Percentiles rank a stretch among this genome's conserved stretches.
These are phyloP conservation scores for Pyricularia pennisetigena DNA, from an alignment of 2,329 filamentous ascomycete species.

Conservation along the genomic window DNA sequence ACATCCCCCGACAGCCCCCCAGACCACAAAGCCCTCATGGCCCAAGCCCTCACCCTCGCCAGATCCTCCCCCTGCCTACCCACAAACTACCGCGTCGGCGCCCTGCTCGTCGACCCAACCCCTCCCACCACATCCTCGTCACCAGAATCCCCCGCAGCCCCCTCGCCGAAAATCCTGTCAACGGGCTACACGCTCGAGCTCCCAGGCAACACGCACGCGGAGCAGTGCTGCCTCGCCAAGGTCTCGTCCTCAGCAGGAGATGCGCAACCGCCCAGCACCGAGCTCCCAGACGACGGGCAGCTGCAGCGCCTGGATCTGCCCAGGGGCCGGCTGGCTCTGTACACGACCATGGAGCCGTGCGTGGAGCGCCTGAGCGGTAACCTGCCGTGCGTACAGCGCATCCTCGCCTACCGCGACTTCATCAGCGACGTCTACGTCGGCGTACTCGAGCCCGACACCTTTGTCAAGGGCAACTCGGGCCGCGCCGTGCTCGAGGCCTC, in stretches of 20 bases:
- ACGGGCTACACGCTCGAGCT: constrained; percentile 89
- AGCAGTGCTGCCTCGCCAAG: constrained; percentile 85
- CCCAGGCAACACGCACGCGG: constrained; percentile 88
- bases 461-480: constrained; percentile 75
- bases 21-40: constrained; percentile 48
- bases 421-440: constrained; percentile 79
- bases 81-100: constrained; percentile 89
- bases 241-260: constrained; percentile 30
- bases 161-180: constrained; percentile 51
- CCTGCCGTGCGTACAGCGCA: constrained; percentile 66
- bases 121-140: not conserved
- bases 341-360: constrained; percentile 91
- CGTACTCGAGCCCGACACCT: constrained; percentile 80
- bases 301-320: not conserved
- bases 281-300: constrained; percentile 17
- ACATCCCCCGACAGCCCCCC: constrained; percentile 15
- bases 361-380: constrained; percentile 66
- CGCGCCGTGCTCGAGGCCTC: constrained; percentile 58
- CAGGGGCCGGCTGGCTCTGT: constrained; percentile 49
- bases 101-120: constrained; percentile 58
- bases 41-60: constrained; percentile 65
- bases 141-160: constrained; percentile 14
- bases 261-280: not conserved
- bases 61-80: constrained; percentile 73
- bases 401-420: constrained; percentile 50